Conservation (phyloP, 495 filamentous ascomycete genomes). For the Podospora comata region DNA sequence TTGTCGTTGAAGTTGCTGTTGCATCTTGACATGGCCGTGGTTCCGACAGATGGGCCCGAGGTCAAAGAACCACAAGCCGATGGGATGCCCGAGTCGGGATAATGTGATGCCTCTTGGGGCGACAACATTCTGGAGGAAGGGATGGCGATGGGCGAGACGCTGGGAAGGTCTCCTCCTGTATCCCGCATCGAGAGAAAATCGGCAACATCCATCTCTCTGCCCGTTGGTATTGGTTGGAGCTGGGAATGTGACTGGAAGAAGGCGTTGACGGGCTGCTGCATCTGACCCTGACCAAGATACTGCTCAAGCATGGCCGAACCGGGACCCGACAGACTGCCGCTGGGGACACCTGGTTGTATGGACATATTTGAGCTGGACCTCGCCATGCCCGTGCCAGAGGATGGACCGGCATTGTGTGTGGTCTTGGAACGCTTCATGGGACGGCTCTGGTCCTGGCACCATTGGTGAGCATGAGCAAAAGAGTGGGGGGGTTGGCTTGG, state of each 20-base stretch:
- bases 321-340: constrained; percentile 10
- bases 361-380: constrained; percentile 29
- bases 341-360: constrained; percentile 1
- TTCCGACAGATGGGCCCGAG: constrained; percentile 43
- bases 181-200: constrained; percentile 26
- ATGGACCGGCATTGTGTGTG: constrained; percentile 22
- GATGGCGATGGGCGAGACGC: constrained; percentile 24
- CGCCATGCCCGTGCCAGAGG: constrained; percentile 26
- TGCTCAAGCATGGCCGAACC: constrained; percentile 10
- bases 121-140: constrained; percentile 19
- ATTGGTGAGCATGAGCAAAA: constrained; percentile 14
- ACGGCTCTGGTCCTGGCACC: constrained; percentile 24
- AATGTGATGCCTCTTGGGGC: constrained; percentile 19
- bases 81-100: constrained; percentile 20
- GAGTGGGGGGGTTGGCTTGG: not conserved
- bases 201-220: constrained; percentile 24
- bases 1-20: constrained; percentile 44
- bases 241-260: constrained; percentile 16
- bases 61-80: constrained; percentile 47
- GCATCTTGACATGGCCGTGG: constrained; percentile 44
- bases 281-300: constrained; percentile 21
- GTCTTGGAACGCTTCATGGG: constrained; percentile 39
- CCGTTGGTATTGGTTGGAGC: constrained; percentile 11
- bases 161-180: constrained; percentile 8
- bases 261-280: constrained; percentile 19